Percentiles rank a stretch among this genome's conserved stretches.
These are phyloP conservation scores for Zygosaccharomyces bailii DNA, from an alignment of 805 yeast genomes.

Conservation along the genomic window DNA sequence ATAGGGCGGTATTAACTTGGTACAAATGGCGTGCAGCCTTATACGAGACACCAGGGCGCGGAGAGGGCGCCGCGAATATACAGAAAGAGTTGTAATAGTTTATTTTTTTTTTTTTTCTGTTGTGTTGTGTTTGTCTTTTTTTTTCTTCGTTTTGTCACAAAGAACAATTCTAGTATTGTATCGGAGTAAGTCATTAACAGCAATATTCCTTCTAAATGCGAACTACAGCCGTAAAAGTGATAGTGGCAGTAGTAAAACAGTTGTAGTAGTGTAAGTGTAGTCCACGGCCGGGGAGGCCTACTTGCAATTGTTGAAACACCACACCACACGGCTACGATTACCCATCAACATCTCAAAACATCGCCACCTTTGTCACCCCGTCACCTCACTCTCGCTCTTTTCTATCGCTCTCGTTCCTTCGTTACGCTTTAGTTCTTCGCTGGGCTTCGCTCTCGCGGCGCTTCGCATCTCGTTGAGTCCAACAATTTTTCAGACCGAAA, in stretches of 20 bases:
- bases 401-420: neutral
- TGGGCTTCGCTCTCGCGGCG: neutral
- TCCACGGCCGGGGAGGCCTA: too few species aligned
- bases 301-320: neutral
- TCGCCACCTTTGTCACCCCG: neutral
- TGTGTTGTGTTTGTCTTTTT: too few species aligned
- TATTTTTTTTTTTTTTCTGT: neutral
- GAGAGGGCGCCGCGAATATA: neutral
- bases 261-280: too few species aligned
- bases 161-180: neutral
- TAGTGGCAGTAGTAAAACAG: too few species aligned
- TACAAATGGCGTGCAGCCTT: neutral
- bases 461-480: slow-evolving; percentile 2
- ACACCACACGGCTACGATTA: neutral
- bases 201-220: too few species aligned
- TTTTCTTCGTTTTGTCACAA: neutral
- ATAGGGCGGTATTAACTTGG: too few species aligned
- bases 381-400: neutral
- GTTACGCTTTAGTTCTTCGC: neutral
- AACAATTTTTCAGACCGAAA: slow-evolving; percentile 3
- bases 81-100: too few species aligned
- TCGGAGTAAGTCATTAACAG: neutral
- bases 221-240: too few species aligned
- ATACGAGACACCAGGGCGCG: neutral
- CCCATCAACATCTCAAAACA: neutral